Evolutionary conservation across 176 grass and related monocot species (phyloP).

Genomic region (Rhynchospora breviuscula): DNA sequence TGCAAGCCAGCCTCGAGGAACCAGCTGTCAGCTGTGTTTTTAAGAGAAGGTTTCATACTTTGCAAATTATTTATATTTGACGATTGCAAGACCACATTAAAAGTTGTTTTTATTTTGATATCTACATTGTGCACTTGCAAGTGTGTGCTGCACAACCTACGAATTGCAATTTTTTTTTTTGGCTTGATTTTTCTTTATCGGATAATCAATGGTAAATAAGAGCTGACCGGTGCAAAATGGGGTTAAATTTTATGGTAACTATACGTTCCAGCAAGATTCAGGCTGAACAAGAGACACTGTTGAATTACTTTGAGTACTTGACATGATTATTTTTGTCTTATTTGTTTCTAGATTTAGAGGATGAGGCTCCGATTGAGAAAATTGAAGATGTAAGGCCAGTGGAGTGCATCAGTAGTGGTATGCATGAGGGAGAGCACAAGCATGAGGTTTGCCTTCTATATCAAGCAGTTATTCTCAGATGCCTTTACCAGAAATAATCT

Average conservation of each 20-base stretch:
- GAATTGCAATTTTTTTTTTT: background rate
- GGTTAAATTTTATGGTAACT: background rate
- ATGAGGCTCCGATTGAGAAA: background rate
- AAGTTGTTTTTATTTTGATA: background rate
- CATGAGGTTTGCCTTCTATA: conserved; percentile 17
- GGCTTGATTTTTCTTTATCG: background rate
- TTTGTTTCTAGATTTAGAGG: conserved; percentile 18
- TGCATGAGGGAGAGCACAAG: background rate
- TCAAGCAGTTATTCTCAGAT: background rate
- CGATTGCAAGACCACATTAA: background rate
- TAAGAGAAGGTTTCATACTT: conserved; percentile 51
- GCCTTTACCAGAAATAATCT: background rate
- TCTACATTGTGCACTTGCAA: background rate
- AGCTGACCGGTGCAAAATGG: background rate
- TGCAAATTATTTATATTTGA: background rate
- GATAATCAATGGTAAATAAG: background rate
- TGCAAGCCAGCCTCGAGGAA: conserved; percentile 52
- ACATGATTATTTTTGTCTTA: background rate
- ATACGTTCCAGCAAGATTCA: background rate
- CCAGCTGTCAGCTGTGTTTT: conserved; percentile 53
- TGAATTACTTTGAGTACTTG: background rate
- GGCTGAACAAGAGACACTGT: background rate
- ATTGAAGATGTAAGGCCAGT: background rate
- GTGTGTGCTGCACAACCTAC: background rate
- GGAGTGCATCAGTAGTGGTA: background rate